These are phyloP conservation scores for Termitomyces bulborhizus DNA, from an alignment of 768 basidiomycete species.

Conservation along the genomic window DNA sequence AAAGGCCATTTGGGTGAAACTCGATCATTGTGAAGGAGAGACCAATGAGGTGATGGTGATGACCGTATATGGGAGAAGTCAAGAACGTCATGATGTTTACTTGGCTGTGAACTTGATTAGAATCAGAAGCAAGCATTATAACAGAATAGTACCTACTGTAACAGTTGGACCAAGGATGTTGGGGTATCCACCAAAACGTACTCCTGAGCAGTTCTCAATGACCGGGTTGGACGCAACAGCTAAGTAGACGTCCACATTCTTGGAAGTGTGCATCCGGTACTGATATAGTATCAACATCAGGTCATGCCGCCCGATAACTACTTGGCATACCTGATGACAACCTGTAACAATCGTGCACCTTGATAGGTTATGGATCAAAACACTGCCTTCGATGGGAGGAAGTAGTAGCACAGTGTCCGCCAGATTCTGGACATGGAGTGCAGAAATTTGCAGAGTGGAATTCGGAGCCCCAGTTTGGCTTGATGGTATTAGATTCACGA, in stretches of 20 bases:
- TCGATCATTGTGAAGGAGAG: constrained; percentile 20
- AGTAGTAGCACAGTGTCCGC: constrained; percentile 58
- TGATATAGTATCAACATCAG: constrained; percentile 20
- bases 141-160: constrained; percentile 8
- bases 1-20: constrained; percentile 8
- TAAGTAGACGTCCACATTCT: constrained; percentile 57
- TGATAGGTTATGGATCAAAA: constrained; percentile 59
- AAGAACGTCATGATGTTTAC: constrained; percentile 49
- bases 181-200: constrained; percentile 67
- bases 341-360: constrained; percentile 63
- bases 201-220: constrained; percentile 65
- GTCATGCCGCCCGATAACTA: background rate
- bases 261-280: constrained; percentile 87
- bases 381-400: constrained; percentile 62
- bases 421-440: constrained; percentile 61
- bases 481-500: constrained; percentile 56
- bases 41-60: constrained; percentile 79
- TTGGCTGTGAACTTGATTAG: constrained; percentile 17
- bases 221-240: constrained; percentile 65
- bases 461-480: constrained; percentile 6
- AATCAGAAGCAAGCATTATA: background rate
- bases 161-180: constrained; percentile 15
- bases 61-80: constrained; percentile 82
- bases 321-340: constrained; percentile 67
- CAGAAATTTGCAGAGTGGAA: constrained; percentile 31